Base-by-base conservation (phyloP, 306 rosid species). In the Elaeagnus macrophylla region DNA sequence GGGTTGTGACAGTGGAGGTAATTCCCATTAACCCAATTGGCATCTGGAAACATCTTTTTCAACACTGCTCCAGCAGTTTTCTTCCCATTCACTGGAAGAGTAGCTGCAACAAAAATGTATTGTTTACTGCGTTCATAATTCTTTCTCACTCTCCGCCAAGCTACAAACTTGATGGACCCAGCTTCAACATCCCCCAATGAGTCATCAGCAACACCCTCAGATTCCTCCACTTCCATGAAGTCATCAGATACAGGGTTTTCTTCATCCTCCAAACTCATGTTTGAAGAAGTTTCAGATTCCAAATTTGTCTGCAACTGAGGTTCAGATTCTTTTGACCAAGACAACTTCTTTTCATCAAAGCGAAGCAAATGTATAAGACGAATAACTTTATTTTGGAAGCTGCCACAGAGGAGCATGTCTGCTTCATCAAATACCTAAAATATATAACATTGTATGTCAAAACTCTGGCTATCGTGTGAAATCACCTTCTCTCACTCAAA, bases 341-440 rank as follows among this genome's bases (percentile, higher is more conserved):
- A 82, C 66, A 80, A 73, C 7, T 78, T 67, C 66, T 86, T 91
- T 81, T 91, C 96, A 38, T 86, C 96, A 68, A 70, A 84, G 32
- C 93, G 85, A 58, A 91, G 85, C 80, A 91, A 53, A 75, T 91
- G 69, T 72, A 91, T 78, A 35, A 91, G 79, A 66, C 95, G 93
- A 63, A 86, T 84, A 56, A 86, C 89, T 80, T 86, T 84, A 78
- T 91, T 91, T 72, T 83, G 91, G 68, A 86, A 91, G 48, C 97
- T 75, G 50, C 97, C 97, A 62, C 81, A 77, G 59, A 91, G 89
- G 74, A 91, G 97, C 97, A 91, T 86, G 59, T 86, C 97, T 37
- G 96, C 97, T 76, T 91, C 97, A 82, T 91, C 97, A 70, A 91
- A 91, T 48, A 91, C 97, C 97, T 91, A 67, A n/a, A 14, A 52